These are phyloP conservation scores for Populus hybrid DNA, from an alignment of 441 rosid species.

Conservation along the genomic window DNA sequence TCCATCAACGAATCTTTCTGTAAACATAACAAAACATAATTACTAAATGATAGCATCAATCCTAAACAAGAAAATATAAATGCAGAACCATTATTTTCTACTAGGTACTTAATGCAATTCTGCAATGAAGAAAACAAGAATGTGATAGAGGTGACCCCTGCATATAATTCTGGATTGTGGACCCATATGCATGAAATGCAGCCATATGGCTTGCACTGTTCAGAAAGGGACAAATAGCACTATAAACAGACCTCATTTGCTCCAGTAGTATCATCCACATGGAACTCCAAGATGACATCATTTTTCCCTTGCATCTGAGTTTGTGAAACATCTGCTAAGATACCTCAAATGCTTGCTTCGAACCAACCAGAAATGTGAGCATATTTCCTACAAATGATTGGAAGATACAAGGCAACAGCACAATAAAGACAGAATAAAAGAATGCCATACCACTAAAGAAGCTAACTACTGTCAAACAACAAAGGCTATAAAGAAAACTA, in stretches of 20 bases:
- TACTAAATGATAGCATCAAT: neutral
- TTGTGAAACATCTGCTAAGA: constrained; percentile 93
- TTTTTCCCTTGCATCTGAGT: constrained; percentile 91
- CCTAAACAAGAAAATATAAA: constrained; percentile 3
- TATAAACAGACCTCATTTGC: constrained; percentile 73
- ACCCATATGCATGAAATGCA: neutral
- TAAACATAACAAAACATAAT: constrained; percentile 3
- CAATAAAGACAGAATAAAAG: neutral
- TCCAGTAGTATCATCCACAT: constrained; percentile 95
- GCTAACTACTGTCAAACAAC: neutral
- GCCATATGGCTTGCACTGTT: neutral
- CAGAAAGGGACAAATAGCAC: neutral
- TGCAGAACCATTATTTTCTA: neutral
- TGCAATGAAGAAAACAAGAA: neutral
- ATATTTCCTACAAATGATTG: constrained; percentile 54
- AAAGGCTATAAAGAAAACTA: neutral
- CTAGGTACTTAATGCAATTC: neutral
- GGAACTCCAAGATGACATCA: constrained; percentile 91
- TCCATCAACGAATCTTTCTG: constrained; percentile 99
- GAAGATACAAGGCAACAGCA: constrained; percentile 9
- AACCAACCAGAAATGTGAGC: constrained; percentile 73
- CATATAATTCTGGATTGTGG: neutral
- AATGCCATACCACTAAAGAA: neutral
- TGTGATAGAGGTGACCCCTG: neutral
- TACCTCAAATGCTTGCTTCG: constrained; percentile 95